Evolutionary conservation across 768 basidiomycete species (phyloP), one percentile per base, ranked within the genome.

Genomic region (Hericium rajendrae): DNA sequence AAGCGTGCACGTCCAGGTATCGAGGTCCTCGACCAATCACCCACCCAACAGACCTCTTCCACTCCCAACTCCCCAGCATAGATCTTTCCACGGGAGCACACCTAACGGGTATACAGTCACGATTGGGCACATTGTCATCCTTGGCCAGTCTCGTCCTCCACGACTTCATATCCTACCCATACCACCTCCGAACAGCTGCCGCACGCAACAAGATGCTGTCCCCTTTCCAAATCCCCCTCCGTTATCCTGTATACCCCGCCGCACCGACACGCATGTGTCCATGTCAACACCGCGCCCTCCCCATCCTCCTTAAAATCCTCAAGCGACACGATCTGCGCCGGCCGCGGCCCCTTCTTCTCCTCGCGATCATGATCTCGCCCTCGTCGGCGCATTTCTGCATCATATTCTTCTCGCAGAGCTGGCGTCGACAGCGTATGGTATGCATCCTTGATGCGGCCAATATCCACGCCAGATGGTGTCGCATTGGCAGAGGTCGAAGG

Each of bases 161-260:
- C 72, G 12, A 78, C 65, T 69, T 92, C 85, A 64, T 90, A 92
- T 1, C 91, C 90, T n/a, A 83, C 86, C 87, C 89, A 92, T 1
- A 92, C 73, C 9, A 81, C 82, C 69, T 92, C 91, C 15, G 91
- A 93, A 66, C 90, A 92, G 54, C 80, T 80, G 55, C 71, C 78
- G 61, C 91, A 93, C 2, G 78, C 82, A 10, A 90, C 72, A 6
- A 92, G 75, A 67, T 92, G 90, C 51, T 74, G 73, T n/a, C 81
- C 91, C 2, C 70, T 70, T 58, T 91, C 88, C 75, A 92, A 78
- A 52, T 85, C 77, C 2, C 63, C 69, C 54, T 77, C 76, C 0
- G 73, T 74, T 56, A 92, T 81, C 39, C 63, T 70, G 64, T 90
- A 92, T 18, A 50, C 58, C 6, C 86, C 86, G 48, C 88, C 87